phyloP scores from a whole-genome alignment of 345 rosid genomes.

The Firmiana major region DNA sequence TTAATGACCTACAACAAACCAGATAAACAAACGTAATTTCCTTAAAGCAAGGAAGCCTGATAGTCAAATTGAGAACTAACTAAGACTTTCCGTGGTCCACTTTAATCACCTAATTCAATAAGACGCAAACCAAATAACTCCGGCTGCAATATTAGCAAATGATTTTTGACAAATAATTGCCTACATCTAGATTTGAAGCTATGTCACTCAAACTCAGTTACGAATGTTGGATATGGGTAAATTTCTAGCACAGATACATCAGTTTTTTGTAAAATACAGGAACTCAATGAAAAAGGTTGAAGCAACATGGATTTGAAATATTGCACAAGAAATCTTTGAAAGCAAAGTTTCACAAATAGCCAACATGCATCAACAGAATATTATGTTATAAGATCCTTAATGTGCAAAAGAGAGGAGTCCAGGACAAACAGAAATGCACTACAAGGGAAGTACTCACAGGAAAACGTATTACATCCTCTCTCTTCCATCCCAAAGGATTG shows the following conservation, averaged over 20 bases:
- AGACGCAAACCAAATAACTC: background rate
- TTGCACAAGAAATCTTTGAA: constrained; percentile 3
- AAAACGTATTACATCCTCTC: constrained; percentile 74
- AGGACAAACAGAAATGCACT: background rate
- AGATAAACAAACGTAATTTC: background rate
- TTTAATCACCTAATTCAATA: background rate
- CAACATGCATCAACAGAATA: background rate
- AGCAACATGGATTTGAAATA: background rate
- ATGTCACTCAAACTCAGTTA: background rate
- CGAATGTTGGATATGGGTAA: background rate
- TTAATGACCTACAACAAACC: constrained; percentile 50
- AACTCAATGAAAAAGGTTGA: background rate
- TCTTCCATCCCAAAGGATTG: constrained; percentile 95
- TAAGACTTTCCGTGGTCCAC: background rate
- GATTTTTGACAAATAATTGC: background rate
- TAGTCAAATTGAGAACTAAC: background rate
- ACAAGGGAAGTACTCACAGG: constrained; percentile 56
- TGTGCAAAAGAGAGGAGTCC: background rate
- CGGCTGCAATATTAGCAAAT: background rate
- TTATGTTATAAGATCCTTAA: background rate
- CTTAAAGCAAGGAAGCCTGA: background rate
- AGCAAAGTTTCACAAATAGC: background rate
- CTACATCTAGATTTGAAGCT: background rate
- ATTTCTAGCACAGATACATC: background rate
- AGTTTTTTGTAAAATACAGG: background rate